Base-by-base conservation (phyloP, 306 rosid species). In the Casuarina cunninghamiana region DNA sequence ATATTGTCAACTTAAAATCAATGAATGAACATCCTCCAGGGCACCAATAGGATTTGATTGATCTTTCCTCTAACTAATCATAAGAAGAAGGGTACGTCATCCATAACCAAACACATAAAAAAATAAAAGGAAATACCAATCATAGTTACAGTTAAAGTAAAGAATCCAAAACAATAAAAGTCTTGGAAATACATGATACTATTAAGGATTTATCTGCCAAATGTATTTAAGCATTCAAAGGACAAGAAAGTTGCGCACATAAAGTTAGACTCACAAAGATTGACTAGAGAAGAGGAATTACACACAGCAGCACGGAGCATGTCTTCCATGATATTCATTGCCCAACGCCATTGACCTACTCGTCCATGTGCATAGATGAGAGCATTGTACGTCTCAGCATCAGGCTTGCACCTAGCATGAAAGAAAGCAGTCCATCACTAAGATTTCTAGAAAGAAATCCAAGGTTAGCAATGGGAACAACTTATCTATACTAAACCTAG, bases 291-390 rank as follows among this genome's bases (percentile, higher is more conserved):
- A 87, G 89, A 88, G 86, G 84, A 86, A 86, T 88, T 94, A 94
- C 98, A 88, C 91, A 92, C 98, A 94, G 98, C 96, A 74, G 93
- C 93, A 83, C 95, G 90, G 49, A 94, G 84, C 98, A 94, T 92
- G 89, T 87, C 97, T 5, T 94, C 97, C 98, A 94, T 90, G 85
- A 94, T 89, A 88, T 90, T 92, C 93, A 81, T 83, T 48, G 98
- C 97, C 98, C 98, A 94, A 75, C 97, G 97, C 95, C 95, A 92
- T 71, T 94, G 98, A 73, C 97, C 97, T 55, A 83, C 89, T 74
- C 93, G 87, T 81, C 98, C 98, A 76, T 92, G 98, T n/a, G 88
- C 95, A 84, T 92, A 89, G 76, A 94, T 90, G 74, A 94, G 89
- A 60, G 97, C 92, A 81, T 88, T 90, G 66, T 88, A 94, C 54